Evolutionary conservation across 2,329 filamentous ascomycete genomes (phyloP), one percentile per base, ranked within the genome.

Genomic region (Alternaria metachromatica): DNA sequence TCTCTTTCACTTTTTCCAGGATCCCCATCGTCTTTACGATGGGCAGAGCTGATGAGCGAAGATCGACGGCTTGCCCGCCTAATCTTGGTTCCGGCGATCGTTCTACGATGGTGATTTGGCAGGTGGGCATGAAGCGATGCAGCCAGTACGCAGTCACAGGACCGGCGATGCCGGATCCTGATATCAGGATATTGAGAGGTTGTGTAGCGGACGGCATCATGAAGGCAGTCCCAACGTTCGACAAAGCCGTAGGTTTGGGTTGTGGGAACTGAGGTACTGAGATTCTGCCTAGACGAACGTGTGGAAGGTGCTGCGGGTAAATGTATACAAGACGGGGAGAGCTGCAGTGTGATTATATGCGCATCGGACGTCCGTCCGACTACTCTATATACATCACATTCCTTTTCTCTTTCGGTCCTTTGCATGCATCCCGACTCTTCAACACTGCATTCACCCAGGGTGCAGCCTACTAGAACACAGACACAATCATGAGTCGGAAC

Each of bases 1-100:
- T 78, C 15, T 72, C 67, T 7, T 81, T 80, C 30, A 82, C 78
- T 0, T 72, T 76, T 6, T 82, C 69, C 30, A 85, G 76, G 3
- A 88, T 73, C 0, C 84, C 86, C 86, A 88, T 87, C 4, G 81
- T 81, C 58, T 80, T 82, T 15, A 53, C 49, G 18, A 53, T 53
- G 1, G 49, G 49, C 20, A 88, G 81, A 0, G 83, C 86, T 21
- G 83, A 81, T 12, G 81, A 84, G 4, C 85, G 82, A 3, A 89
- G 76, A 69, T 89, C 87, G 26, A 89, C 74, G 53, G 87, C 86
- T 4, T 84, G 82, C 0, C 87, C 87, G 0, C 80, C 80, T 1
- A 81, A 74, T 4, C 87, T 81, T 0, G 87, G 72, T 10, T 56
- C 62, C 2, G 80, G 73, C 10, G 72, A 78, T 6, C 83, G 80